phyloP scores from a whole-genome alignment of 83 land plant species.

The Picea abies region DNA sequence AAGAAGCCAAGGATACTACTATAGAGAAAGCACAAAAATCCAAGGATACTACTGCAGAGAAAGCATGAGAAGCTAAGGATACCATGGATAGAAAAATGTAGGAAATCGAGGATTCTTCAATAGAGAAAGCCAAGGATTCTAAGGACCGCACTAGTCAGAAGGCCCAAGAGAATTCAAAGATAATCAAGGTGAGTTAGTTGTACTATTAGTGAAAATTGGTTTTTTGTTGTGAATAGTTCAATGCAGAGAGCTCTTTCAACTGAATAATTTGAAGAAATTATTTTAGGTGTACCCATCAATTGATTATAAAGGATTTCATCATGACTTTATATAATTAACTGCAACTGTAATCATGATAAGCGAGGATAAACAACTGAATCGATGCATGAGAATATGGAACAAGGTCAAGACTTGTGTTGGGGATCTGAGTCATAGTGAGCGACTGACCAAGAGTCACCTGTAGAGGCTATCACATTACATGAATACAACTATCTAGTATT shows the following conservation, averaged over 20 bases:
- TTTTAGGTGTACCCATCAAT: too few relatives aligned
- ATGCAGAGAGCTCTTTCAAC: too few relatives aligned
- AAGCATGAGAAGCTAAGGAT: constrained; percentile 28
- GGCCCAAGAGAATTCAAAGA: constrained; percentile 17
- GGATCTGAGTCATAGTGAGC: too few relatives aligned
- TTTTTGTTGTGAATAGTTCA: too few relatives aligned
- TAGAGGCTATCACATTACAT: too few relatives aligned
- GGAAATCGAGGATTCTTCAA: constrained; percentile 18
- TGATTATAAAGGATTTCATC: too few relatives aligned
- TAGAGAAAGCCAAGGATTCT: constrained; percentile 31
- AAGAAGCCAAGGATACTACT: not conserved
- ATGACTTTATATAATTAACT: not conserved
- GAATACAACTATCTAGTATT: too few relatives aligned
- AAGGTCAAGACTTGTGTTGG: too few relatives aligned
- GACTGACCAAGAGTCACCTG: too few relatives aligned
- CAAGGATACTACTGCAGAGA: constrained; percentile 21
- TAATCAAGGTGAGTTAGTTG: constrained; percentile 19
- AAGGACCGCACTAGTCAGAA: constrained; percentile 25
- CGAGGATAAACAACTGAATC: not conserved
- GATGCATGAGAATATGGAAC: too few relatives aligned
- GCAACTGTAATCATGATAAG: not conserved
- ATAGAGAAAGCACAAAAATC: constrained; percentile 30
- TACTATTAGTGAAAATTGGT: too few relatives aligned
- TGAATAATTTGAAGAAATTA: too few relatives aligned
- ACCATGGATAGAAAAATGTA: constrained; percentile 23